These are phyloP conservation scores for Avena sativa DNA, from an alignment of 176 grass and related monocot genomes.

Conservation along the genomic window DNA sequence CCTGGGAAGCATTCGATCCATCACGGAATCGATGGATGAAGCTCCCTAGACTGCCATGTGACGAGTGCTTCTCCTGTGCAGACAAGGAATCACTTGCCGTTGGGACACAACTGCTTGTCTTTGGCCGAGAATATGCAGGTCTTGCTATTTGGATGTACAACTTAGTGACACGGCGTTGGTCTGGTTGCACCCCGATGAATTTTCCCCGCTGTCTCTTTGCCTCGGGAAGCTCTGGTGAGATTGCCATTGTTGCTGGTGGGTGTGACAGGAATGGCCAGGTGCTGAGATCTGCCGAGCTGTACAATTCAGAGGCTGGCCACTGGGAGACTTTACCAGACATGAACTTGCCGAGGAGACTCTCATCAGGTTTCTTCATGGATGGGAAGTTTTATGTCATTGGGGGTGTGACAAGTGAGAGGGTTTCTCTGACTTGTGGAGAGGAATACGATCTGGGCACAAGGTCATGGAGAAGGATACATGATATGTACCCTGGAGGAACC, in stretches of 20 bases:
- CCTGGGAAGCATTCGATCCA: slow-evolving; percentile 93
- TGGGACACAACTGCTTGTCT: slow-evolving; percentile 90
- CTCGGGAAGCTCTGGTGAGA: slow-evolving; percentile 70
- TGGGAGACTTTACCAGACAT: slow-evolving; percentile 89
- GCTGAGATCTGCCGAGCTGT: slow-evolving; percentile 75
- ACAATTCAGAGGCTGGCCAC: slow-evolving; percentile 74
- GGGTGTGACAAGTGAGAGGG: slow-evolving; percentile 64
- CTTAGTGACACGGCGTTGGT: slow-evolving; percentile 66
- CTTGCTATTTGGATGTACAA: slow-evolving; percentile 95
- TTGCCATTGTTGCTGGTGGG: slow-evolving; percentile 89
- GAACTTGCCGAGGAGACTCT: slow-evolving; percentile 70
- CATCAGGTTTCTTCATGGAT: slow-evolving; percentile 95
- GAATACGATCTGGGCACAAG: slow-evolving; percentile 80
- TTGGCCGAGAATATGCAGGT: slow-evolving; percentile 79
- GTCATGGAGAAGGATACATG: slow-evolving; percentile 76
- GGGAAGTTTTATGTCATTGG: slow-evolving; percentile 93
- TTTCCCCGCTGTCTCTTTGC: slow-evolving; percentile 82
- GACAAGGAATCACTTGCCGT: slow-evolving; percentile 96
- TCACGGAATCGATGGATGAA: slow-evolving; percentile 77
- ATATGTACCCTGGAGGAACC: slow-evolving; percentile 82
- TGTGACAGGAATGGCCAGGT: slow-evolving; percentile 68
- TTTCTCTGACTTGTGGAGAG: slow-evolving; percentile 88
- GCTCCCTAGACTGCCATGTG: slow-evolving; percentile 83
- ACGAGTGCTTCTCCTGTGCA: slow-evolving; percentile 85
- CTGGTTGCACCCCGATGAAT: slow-evolving; percentile 77